These are phyloP conservation scores for Novymonas esmeraldas DNA, from an alignment of 208 protist genomes.

Conservation along the genomic window DNA sequence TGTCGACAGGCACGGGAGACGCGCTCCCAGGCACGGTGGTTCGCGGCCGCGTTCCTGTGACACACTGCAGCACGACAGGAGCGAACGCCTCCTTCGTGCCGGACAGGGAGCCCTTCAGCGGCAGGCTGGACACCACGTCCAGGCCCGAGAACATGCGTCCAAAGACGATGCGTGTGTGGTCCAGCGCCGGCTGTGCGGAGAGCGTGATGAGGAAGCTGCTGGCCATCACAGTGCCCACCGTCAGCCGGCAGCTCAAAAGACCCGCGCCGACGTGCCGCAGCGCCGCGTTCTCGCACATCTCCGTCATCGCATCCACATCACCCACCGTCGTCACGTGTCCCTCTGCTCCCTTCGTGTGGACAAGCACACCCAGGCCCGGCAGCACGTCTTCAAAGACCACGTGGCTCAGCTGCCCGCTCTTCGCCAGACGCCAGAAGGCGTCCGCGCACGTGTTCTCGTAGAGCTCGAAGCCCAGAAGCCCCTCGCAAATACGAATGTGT, in stretches of 20 bases:
- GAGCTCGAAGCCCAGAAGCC: conserved; percentile 57
- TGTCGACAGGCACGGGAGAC: too few relatives aligned
- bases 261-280: conserved; percentile 68
- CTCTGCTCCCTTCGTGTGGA: conserved; percentile 9
- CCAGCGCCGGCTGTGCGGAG: conserved; percentile 54
- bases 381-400: conserved; percentile 39
- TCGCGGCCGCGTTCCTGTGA: too few relatives aligned
- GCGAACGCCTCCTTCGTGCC: too few relatives aligned
- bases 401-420: conserved; percentile 54
- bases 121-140: conserved; percentile 34
- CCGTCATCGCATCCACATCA: background rate
- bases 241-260: conserved; percentile 37
- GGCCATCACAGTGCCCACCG: conserved; percentile 22
- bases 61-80: too few relatives aligned
- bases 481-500: conserved; percentile 44
- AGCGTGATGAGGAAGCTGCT: conserved; percentile 56
- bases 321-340: conserved; percentile 1
- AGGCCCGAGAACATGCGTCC: conserved; percentile 64
- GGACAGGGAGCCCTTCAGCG: too few relatives aligned
- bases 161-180: conserved; percentile 55
- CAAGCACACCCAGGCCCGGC: conserved; percentile 38
- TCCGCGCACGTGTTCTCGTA: conserved; percentile 41
- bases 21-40: too few relatives aligned
- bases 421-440: conserved; percentile 47
- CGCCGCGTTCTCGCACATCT: background rate